phyloP scores from a whole-genome alignment of 306 rosid species.

The Sophora flavescens region DNA sequence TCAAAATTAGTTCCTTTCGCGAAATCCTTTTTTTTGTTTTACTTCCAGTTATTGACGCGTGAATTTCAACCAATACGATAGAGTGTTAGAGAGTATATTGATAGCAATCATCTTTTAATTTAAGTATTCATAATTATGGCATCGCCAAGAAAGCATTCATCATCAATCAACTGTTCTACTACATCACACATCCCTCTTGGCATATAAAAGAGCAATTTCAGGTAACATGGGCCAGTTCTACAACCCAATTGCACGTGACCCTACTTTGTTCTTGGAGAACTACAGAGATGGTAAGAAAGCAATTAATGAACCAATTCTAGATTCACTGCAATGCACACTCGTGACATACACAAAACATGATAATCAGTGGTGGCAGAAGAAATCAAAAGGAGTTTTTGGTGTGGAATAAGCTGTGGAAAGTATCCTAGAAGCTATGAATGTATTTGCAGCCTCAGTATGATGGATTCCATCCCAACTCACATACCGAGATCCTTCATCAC shows the following conservation, averaged over 20 bases:
- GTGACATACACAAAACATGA: background rate
- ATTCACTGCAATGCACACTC: slow-evolving; percentile 22
- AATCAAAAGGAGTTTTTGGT: slow-evolving; percentile 69
- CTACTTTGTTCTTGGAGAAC: slow-evolving; percentile 32
- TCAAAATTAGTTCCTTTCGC: no score
- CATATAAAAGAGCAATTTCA: slow-evolving; percentile 3
- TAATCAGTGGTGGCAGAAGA: slow-evolving; percentile 67
- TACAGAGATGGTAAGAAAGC: slow-evolving; percentile 25
- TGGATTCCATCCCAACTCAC: slow-evolving; percentile 93
- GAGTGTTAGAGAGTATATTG: no score
- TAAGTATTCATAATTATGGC: background rate
- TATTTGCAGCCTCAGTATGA: slow-evolving; percentile 80
- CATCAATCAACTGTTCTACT: slow-evolving; percentile 3
- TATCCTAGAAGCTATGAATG: slow-evolving; percentile 64
- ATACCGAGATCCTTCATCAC: slow-evolving; percentile 62
- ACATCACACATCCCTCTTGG: slow-evolving; percentile 25
- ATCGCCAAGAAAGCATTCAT: slow-evolving; percentile 20
- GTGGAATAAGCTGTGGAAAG: slow-evolving; percentile 74
- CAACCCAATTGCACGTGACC: slow-evolving; percentile 31
- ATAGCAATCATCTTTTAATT: no score
- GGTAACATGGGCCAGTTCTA: slow-evolving; percentile 1
- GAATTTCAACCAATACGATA: no score
- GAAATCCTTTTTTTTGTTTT: no score
- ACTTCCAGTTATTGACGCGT: no score
- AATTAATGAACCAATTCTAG: slow-evolving; percentile 17